Conservation (phyloP, 768 basidiomycete species). For the Rhodotorula paludigena region DNA sequence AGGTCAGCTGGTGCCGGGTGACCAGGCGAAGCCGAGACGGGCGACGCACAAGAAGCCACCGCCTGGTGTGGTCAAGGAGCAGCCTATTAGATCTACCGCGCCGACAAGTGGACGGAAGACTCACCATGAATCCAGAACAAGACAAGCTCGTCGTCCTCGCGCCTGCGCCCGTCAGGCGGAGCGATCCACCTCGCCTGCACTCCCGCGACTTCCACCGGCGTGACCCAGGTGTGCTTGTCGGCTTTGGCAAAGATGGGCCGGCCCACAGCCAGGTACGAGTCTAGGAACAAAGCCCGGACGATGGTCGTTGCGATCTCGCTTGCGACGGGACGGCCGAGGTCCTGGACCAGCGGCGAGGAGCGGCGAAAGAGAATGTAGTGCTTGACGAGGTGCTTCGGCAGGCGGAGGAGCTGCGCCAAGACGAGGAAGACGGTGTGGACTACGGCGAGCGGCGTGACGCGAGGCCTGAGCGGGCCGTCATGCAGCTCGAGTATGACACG, state of each 20-base stretch:
- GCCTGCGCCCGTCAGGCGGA: constrained; percentile 18
- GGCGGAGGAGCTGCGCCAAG: background rate
- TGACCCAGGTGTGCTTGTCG: constrained; percentile 8
- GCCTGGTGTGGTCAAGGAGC: no score
- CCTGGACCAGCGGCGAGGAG: constrained; percentile 1
- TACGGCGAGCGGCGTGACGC: background rate
- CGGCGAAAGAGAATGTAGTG: constrained; percentile 17
- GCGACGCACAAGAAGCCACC: background rate
- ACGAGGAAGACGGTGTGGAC: constrained; percentile 4
- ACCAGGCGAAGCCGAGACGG: background rate
- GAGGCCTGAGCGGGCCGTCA: background rate
- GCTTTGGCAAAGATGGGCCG: background rate
- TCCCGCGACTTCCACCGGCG: constrained; percentile 1
- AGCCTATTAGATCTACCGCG: no score
- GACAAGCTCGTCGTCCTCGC: constrained; percentile 16
- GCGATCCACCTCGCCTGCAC: constrained; percentile 25
- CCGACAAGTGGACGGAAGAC: background rate
- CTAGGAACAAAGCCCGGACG: background rate
- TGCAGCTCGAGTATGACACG: background rate
- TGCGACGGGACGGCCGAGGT: background rate
- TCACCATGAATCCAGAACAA: constrained; percentile 24
- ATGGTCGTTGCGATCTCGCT: background rate
- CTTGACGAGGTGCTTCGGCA: constrained; percentile 15
- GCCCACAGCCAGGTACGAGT: background rate
- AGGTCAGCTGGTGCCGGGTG: no score